phyloP scores from a whole-genome alignment of 2,329 filamentous ascomycete species.

The Cordyceps sp. region DNA sequence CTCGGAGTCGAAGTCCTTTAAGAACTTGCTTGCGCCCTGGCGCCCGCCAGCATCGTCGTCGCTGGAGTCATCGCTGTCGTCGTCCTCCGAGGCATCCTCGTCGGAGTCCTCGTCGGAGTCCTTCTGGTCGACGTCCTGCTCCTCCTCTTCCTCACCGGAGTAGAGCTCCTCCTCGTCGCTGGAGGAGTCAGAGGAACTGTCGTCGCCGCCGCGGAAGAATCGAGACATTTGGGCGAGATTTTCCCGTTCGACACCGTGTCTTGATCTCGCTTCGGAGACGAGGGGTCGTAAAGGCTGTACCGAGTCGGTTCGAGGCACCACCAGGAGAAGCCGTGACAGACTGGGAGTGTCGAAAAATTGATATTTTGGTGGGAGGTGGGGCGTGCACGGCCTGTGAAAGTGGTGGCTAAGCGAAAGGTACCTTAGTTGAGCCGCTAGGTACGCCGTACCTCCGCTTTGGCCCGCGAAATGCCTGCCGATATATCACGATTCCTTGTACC shows the following conservation, averaged over 20 bases:
- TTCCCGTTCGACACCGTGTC: conserved; percentile 3
- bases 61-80: conserved; percentile 37
- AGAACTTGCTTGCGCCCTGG: conserved; percentile 66
- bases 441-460: too few species aligned
- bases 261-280: conserved; percentile 2
- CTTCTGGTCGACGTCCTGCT: conserved; percentile 19
- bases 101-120: conserved; percentile 22
- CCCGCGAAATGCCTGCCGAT: too few species aligned
- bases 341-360: conserved; percentile 23
- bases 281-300: too few species aligned
- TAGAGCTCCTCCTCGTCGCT: conserved; percentile 95
- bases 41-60: conserved; percentile 50
- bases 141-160: conserved; percentile 30
- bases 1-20: conserved; percentile 56
- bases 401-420: conserved; percentile 22
- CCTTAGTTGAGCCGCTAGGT: too few species aligned
- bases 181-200: conserved; percentile 90
- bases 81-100: conserved; percentile 33
- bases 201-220: conserved; percentile 84
- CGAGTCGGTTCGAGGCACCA: too few species aligned
- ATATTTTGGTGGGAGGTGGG: conserved; percentile 26
- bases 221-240: conserved; percentile 59
- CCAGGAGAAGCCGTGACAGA: conserved; percentile 3
- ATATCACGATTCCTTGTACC: too few species aligned
- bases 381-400: conserved; percentile 10